A percentile compares a stretch with the other conserved stretches of the same genome.
These are phyloP conservation scores for Alternaria gaisen DNA, from an alignment of 2,329 filamentous ascomycete genomes.

Conservation along the genomic window DNA sequence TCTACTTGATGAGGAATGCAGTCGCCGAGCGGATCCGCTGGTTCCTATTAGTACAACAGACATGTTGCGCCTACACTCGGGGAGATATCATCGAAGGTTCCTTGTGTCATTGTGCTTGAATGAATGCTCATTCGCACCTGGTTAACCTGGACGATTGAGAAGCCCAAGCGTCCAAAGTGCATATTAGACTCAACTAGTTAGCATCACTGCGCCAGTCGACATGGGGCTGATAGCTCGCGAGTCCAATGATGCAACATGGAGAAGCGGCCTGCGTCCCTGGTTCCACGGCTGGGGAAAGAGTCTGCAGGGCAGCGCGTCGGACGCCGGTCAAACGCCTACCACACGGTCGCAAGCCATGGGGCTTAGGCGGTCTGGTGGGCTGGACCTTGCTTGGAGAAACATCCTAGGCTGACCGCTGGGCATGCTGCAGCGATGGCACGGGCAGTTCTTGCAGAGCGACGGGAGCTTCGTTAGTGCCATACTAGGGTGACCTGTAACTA, in stretches of 20 bases:
- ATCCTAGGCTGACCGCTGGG: slow-evolving; percentile 31
- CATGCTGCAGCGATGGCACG: slow-evolving; percentile 39
- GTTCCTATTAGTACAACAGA: slow-evolving; percentile 36
- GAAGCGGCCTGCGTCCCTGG: slow-evolving; percentile 33
- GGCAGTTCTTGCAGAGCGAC: slow-evolving; percentile 31
- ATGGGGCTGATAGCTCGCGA: slow-evolving; percentile 24
- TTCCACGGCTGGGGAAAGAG: slow-evolving; percentile 34
- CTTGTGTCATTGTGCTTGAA: slow-evolving; percentile 46
- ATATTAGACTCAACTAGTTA: slow-evolving; percentile 44
- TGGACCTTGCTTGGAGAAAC: slow-evolving; percentile 34
- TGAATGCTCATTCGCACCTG: slow-evolving; percentile 38
- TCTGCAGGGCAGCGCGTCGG: slow-evolving; percentile 38
- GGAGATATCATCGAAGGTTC: slow-evolving; percentile 32
- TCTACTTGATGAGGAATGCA: slow-evolving; percentile 31
- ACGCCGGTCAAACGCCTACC: slow-evolving; percentile 39
- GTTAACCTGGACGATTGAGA: slow-evolving; percentile 45
- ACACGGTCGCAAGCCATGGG: slow-evolving; percentile 35
- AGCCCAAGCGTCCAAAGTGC: slow-evolving; percentile 47
- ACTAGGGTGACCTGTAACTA: slow-evolving; percentile 27
- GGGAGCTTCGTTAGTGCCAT: slow-evolving; percentile 31
- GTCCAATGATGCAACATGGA: slow-evolving; percentile 38
- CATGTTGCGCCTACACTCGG: slow-evolving; percentile 39
- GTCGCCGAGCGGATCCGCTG: slow-evolving; percentile 34
- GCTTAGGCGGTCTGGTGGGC: slow-evolving; percentile 39
- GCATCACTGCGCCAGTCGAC: slow-evolving; percentile 35